Conservation (phyloP, 108 stramenopile species). For the Bacterosira constricta region DNA sequence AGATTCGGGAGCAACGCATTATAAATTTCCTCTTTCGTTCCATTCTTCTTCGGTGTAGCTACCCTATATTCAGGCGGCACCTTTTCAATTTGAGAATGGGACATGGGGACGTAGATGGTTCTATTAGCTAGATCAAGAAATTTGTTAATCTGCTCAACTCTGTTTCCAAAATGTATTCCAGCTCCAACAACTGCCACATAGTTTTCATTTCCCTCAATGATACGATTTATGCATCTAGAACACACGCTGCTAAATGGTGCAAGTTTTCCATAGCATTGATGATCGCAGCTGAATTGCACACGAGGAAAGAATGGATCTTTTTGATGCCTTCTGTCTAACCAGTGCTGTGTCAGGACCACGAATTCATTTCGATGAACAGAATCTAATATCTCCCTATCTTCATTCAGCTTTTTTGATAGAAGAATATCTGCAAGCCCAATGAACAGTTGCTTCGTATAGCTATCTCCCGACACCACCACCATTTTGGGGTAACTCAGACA, state of each 20-base stretch:
- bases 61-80: no score
- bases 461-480: slow-evolving; percentile 21
- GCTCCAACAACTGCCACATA: not conserved
- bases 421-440: slow-evolving; percentile 24
- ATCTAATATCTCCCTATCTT: not conserved
- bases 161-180: not conserved
- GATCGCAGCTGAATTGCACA: not conserved
- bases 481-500: not conserved
- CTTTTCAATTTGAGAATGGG: no score
- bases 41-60: no score
- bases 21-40: not conserved
- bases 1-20: not conserved
- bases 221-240: not conserved
- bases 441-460: slow-evolving; percentile 30
- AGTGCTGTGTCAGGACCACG: not conserved
- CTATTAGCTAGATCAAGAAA: not conserved
- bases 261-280: not conserved
- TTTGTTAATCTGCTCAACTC: not conserved
- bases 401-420: slow-evolving; percentile 8
- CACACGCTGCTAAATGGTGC: not conserved
- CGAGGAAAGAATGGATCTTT: not conserved
- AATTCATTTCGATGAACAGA: not conserved
- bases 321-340: not conserved
- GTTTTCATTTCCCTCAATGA: not conserved
- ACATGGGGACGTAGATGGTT: not conserved